Evolutionary conservation across 2,329 filamentous ascomycete genomes (phyloP), one percentile per base, ranked within the genome.

Genomic region (Coleophoma eucalyptorum): DNA sequence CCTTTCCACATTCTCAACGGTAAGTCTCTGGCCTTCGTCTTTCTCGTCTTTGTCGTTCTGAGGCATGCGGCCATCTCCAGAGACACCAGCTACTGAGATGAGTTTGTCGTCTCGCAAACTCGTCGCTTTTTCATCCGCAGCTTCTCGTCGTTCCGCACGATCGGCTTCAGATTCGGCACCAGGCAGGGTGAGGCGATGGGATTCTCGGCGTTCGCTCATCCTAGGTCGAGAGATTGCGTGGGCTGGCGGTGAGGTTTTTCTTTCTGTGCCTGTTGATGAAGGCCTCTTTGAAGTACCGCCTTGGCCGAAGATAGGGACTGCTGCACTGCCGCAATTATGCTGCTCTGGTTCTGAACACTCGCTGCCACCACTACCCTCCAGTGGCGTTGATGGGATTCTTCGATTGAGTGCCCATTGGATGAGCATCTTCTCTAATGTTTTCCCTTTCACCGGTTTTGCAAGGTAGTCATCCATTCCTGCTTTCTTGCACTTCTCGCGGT

Each of bases 381-480:
- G 43, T 8, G 48, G 45, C 1, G 44, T 54, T 16, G 40, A 12
- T 8, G 55, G 43, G n/a, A 42, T 61, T 65, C 50, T 72, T 68
- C 61, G 77, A 65, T 43, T 77, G 61, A 61, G 76, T 16, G 75
- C 80, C 87, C 87, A 90, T 50, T 86, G 81, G 19, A 89, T 72
- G 37, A 90, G 74, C 83, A 88, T 90, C 58, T 74, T 80, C 65
- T 90, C 86, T 7, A 90, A 68, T 5, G 82, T 77, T 47, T 78
- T 77, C 57, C 84, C 80, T 58, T 84, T 86, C 38, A 90, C 87
- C 1, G 87, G 87, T 62, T 89, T 89, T n/a, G 83, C 74, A 10
- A 89, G 71, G 60, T 89, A 87, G 61, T 89, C 86, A 57, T 90
- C 86, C 87, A 90, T 90, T 32, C 87, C 87, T 8, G 86, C 84